phyloP scores from a whole-genome alignment of 257 asterid species.

The Solanum paucissectum region DNA sequence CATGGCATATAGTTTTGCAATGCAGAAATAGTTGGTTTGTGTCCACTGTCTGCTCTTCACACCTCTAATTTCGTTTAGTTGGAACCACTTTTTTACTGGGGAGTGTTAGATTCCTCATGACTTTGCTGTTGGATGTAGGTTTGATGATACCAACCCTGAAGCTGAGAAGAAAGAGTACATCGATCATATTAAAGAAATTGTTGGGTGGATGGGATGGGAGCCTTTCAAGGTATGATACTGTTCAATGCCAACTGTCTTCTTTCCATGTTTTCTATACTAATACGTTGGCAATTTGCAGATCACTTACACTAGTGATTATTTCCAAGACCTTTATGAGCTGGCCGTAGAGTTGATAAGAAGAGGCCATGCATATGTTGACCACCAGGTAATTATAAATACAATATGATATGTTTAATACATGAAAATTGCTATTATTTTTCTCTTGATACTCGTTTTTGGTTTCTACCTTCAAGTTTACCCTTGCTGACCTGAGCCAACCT shows the following conservation, averaged over 20 bases:
- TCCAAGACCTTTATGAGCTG: slow-evolving; percentile 78
- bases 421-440: background rate
- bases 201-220: slow-evolving; percentile 98
- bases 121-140: slow-evolving; percentile 28
- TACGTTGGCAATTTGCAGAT: slow-evolving; percentile 32
- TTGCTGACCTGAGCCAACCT: background rate
- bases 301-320: slow-evolving; percentile 87
- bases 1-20: slow-evolving; percentile 15
- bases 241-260: background rate
- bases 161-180: slow-evolving; percentile 95
- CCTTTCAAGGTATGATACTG: slow-evolving; percentile 64
- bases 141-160: slow-evolving; percentile 94
- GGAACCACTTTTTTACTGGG: background rate
- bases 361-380: slow-evolving; percentile 94
- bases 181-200: slow-evolving; percentile 85
- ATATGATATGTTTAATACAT: background rate
- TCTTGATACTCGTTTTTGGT: background rate
- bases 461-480: background rate
- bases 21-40: background rate
- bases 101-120: background rate
- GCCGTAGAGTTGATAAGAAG: slow-evolving; percentile 79
- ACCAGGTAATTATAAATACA: slow-evolving; percentile 47
- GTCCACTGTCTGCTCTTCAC: background rate
- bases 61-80: background rate
- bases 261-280: slow-evolving; percentile 2